These are phyloP conservation scores for Plasmopara muralis DNA, from an alignment of 352 stramenopile species.

Conservation along the genomic window DNA sequence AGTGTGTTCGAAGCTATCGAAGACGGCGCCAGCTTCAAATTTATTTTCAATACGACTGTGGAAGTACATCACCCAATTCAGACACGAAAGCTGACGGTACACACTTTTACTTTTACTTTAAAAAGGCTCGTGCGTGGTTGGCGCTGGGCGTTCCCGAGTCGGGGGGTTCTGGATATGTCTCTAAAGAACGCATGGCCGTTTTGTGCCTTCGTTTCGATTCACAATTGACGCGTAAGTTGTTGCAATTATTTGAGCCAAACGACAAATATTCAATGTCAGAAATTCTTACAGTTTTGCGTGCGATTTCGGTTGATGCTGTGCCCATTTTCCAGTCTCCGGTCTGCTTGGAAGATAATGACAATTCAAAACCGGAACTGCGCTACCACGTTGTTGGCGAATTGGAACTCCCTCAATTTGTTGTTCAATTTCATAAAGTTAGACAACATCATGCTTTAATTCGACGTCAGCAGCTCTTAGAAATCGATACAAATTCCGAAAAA, in stretches of 20 bases:
- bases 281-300: constrained; percentile 23
- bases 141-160: constrained; percentile 5
- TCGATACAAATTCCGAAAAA: constrained; percentile 6
- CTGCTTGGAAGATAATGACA: constrained; percentile 15
- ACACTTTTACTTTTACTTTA: constrained; percentile 39
- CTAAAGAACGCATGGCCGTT: neutral
- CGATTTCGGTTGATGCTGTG: constrained; percentile 29
- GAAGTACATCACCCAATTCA: neutral
- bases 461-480: constrained; percentile 26
- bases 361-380: constrained; percentile 8
- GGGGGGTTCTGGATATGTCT: neutral
- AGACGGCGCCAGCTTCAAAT: constrained; percentile 22
- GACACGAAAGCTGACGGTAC: neutral
- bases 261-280: constrained; percentile 24
- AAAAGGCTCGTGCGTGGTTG: constrained; percentile 36
- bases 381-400: constrained; percentile 47
- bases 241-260: constrained; percentile 28
- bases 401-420: constrained; percentile 37
- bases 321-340: constrained; percentile 26
- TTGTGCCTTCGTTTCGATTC: constrained; percentile 35
- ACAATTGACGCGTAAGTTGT: constrained; percentile 38
- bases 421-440: constrained; percentile 35
- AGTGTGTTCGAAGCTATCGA: constrained; percentile 16
- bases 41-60: constrained; percentile 11
- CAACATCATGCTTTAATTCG: constrained; percentile 42